These are phyloP conservation scores for Suillus sp. DNA, from an alignment of 768 basidiomycete species.

Conservation along the genomic window DNA sequence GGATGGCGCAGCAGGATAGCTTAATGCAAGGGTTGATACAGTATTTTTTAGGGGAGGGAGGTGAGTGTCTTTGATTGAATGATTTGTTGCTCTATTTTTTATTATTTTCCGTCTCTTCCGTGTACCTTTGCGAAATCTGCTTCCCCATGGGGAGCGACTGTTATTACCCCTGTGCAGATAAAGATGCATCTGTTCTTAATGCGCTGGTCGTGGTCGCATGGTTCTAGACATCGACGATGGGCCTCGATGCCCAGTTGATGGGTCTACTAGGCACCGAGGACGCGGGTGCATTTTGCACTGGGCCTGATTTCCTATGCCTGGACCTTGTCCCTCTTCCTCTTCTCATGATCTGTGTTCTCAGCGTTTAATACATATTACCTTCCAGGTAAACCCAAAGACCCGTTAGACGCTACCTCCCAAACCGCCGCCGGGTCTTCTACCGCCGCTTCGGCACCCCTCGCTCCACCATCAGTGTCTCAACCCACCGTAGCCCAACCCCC, in stretches of 20 bases:
- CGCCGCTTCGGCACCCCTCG: conserved; percentile 12
- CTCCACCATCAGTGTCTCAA: conserved; percentile 12
- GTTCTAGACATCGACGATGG: background rate
- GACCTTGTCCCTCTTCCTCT: background rate
- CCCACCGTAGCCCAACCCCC: conserved; percentile 9
- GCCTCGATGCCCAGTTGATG: background rate
- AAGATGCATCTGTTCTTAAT: background rate
- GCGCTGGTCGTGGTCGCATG: background rate
- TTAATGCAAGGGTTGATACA: conserved; percentile 81
- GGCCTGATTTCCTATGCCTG: background rate
- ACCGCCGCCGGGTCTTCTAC: conserved; percentile 16
- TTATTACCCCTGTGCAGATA: background rate
- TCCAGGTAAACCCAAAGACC: conserved; percentile 30
- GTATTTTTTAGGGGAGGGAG: conserved; percentile 76
- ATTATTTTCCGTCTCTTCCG: background rate
- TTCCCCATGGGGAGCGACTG: background rate
- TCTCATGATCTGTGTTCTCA: background rate
- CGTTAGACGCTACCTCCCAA: conserved; percentile 11
- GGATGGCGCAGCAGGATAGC: conserved; percentile 82
- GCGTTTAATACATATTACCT: conserved; percentile 9
- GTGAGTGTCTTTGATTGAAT: conserved; percentile 43
- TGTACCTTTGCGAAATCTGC: conserved; percentile 1
- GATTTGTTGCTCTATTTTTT: background rate
- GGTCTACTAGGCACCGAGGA: background rate
- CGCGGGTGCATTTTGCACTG: background rate